Evolutionary conservation across 768 basidiomycete species (phyloP).

Genomic region (Phaeotremella fagi): DNA sequence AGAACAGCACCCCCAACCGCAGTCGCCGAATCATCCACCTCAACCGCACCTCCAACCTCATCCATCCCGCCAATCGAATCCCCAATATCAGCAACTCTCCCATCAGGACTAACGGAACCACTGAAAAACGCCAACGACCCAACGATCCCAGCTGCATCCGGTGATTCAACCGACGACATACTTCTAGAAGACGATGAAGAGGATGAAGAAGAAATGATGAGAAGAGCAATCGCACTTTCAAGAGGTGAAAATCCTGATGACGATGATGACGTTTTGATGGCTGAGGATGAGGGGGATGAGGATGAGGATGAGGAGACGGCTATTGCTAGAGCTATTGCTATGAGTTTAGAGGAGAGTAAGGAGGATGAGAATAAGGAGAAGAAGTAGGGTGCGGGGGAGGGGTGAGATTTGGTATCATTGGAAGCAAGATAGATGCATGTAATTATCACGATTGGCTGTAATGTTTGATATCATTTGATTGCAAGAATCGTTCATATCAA

Average conservation of each 20-base stretch:
- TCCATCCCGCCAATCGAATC: slow-evolving; percentile 45
- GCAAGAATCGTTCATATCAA: no score
- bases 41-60: slow-evolving; percentile 45
- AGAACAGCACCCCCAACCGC: slow-evolving; percentile 14
- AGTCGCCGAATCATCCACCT: slow-evolving; percentile 11
- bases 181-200: slow-evolving; percentile 51
- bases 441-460: neutral
- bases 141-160: slow-evolving; percentile 18
- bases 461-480: no score
- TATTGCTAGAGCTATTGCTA: slow-evolving; percentile 82
- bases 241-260: slow-evolving; percentile 55
- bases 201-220: slow-evolving; percentile 73
- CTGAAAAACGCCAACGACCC: slow-evolving; percentile 26
- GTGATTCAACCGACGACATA: slow-evolving; percentile 19
- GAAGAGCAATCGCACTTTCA: slow-evolving; percentile 72
- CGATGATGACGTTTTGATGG: slow-evolving; percentile 53
- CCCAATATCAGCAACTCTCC: slow-evolving; percentile 24
- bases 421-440: neutral
- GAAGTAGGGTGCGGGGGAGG: no score
- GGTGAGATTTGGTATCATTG: no score
- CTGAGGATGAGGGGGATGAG: slow-evolving; percentile 49
- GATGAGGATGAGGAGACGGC: slow-evolving; percentile 71
- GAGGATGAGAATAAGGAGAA: slow-evolving; percentile 33
- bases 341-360: slow-evolving; percentile 62
- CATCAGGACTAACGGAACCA: slow-evolving; percentile 49